Evolutionary conservation across 2,329 filamentous ascomycete species (phyloP).

Genomic region (Pseudogymnoascus sp.): DNA sequence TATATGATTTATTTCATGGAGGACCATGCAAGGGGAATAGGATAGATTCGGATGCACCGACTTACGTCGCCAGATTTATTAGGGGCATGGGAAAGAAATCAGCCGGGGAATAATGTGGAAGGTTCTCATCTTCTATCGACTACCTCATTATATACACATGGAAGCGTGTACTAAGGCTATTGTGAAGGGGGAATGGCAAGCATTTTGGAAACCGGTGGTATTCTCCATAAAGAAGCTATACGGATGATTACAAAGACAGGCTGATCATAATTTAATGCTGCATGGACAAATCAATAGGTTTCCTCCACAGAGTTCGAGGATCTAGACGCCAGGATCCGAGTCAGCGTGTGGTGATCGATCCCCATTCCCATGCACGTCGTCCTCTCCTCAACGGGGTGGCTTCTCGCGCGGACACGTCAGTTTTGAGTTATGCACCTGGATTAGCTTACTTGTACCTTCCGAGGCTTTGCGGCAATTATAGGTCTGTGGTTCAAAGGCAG

Average conservation of each 20-base stretch:
- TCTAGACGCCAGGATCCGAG: too few species aligned
- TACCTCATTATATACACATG: neutral
- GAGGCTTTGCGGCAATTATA: neutral
- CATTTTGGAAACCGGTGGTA: neutral
- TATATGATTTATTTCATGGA: too few species aligned
- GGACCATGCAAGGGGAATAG: too few species aligned
- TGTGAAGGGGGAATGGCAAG: neutral
- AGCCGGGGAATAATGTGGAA: neutral
- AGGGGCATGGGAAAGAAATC: slow-evolving; percentile 15
- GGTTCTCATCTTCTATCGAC: neutral
- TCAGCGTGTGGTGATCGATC: too few species aligned
- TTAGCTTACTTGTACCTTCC: neutral
- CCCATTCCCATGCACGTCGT: too few species aligned
- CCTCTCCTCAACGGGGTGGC: neutral
- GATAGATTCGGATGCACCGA: too few species aligned
- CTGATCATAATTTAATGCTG: neutral
- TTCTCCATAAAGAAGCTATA: neutral
- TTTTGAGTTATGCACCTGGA: neutral
- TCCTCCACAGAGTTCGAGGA: too few species aligned
- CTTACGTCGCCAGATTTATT: too few species aligned
- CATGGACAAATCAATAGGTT: neutral
- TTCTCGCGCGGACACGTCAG: neutral
- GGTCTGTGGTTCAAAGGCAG: neutral
- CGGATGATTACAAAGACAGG: neutral
- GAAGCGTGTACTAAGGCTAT: neutral